Conservation (phyloP, 2,329 filamentous ascomycete genomes). For the Emergomyces orientalis region DNA sequence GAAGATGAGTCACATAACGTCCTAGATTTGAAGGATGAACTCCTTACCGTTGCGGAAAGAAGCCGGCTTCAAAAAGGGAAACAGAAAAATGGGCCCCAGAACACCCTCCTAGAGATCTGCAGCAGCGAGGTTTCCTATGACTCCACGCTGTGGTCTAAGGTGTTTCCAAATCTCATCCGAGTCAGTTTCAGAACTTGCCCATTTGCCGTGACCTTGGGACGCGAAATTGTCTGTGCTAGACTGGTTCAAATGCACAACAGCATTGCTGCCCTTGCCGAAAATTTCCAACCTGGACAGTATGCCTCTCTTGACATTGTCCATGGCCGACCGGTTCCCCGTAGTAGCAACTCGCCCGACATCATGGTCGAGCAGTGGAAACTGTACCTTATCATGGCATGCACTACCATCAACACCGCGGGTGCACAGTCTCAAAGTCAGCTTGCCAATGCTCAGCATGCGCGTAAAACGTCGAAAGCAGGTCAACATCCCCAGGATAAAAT, state of each 20-base stretch:
- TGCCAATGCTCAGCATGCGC: slow-evolving; percentile 60
- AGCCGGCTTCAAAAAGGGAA: slow-evolving; percentile 86
- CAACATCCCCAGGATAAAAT: slow-evolving; percentile 65
- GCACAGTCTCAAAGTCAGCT: slow-evolving; percentile 51
- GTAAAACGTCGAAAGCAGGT: slow-evolving; percentile 65
- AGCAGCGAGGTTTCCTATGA: slow-evolving; percentile 94
- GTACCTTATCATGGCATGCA: slow-evolving; percentile 94
- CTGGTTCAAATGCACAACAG: slow-evolving; percentile 86
- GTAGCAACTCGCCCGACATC: slow-evolving; percentile 57
- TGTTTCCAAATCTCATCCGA: slow-evolving; percentile 89
- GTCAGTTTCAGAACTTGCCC: slow-evolving; percentile 86
- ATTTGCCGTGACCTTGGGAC: slow-evolving; percentile 79
- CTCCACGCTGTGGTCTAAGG: slow-evolving; percentile 91
- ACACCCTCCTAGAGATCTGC: slow-evolving; percentile 84
- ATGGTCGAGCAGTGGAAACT: slow-evolving; percentile 97
- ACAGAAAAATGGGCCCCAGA: slow-evolving; percentile 71
- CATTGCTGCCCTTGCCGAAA: slow-evolving; percentile 70
- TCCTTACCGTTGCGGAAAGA: slow-evolving; percentile 75
- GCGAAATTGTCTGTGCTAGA: slow-evolving; percentile 86
- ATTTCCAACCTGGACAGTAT: slow-evolving; percentile 18
- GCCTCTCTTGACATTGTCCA: slow-evolving; percentile 28
- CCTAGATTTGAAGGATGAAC: slow-evolving; percentile 82
- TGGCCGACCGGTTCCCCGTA: slow-evolving; percentile 37
- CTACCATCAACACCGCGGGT: slow-evolving; percentile 78
- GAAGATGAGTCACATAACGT: slow-evolving; percentile 82